Evolutionary conservation across 768 basidiomycete species (phyloP), one percentile per base, ranked within the genome.

Genomic region (Cyclocybe aegerita): DNA sequence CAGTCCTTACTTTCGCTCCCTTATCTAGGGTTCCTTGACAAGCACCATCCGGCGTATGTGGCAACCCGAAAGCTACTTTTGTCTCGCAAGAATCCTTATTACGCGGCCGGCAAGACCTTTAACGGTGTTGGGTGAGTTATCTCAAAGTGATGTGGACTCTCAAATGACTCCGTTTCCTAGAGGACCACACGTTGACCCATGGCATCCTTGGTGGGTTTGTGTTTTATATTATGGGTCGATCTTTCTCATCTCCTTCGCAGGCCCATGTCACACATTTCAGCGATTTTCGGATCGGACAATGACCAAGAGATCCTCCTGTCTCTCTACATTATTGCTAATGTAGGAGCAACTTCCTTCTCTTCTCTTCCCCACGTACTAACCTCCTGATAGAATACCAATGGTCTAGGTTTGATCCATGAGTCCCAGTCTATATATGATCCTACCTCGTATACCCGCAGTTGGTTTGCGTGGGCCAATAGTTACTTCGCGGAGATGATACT

Each of bases 391-490:
- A 88, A 86, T 63, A 90, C 89, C 0, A 76, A 76, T 14, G 83
- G 84, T 2, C 74, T 90, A 10, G 88, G 88, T n/a, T 69, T 90
- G 38, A 86, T 90, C 39, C 88, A 90, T 61, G 88, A 91, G 65
- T 85, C 85, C 1, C 77, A 83, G 57, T 77, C 77, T 7, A 85
- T 90, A 50, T 83, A 85, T 65, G 65, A 82, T 32, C 57, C 65
- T 14, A 68, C 66, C 11, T 73, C 75, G 23, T 89, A 86, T 59
- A 88, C 86, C 33, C 75, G 88, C 15, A 74, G 81, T 14, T 90
- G 87, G 87, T 90, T 90, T 65, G 88, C 88, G 15, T 90, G 87
- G 88, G 88, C 83, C 10, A 89, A 88, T 63, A 86, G 86, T 65
- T 91, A 86, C 65, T 90, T 90, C 60, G 82, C 88, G 33, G 88